Base-by-base conservation (phyloP, 345 rosid species). In the Hibiscus syriacus region DNA sequence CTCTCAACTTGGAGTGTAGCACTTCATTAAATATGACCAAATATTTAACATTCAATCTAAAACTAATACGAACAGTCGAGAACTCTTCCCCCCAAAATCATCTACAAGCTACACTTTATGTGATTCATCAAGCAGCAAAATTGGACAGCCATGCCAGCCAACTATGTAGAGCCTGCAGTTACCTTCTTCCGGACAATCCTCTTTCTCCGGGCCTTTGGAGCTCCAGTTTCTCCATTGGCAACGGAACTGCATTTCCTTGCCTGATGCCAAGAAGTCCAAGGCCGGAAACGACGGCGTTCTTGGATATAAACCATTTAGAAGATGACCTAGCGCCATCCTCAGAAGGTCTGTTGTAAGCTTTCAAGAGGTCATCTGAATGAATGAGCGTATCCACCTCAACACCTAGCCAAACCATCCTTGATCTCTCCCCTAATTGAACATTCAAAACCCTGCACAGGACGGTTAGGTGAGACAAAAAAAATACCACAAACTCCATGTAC, bases 111-210 rank as follows among this genome's bases (percentile, higher is more conserved):
- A 41, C 38, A 0, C 14, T 52, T 74, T 57, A 49, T 14, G 54
- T 30, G 53, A 36, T n/a, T n/a, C 5, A 11, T 39, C 36, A 48
- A 66, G 58, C 45, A 32, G 64, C 80, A 76, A 76, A 76, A 76
- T 63, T 65, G 76, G 64, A 57, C 14, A 20, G 68, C n/a, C n/a
- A 39, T 22, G 39, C 17, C 17, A n/a, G 23, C 12, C 17, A 22
- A 58, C 77, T 76, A 85, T 1, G 76, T 66, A 36, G 74, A 78
- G 49, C 83, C 68, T 54, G 90, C 81, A n/a, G 84, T 55, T 38
- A 76, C 94, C 85, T 93, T 93, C 75, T 83, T 93, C 79, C 92
- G 83, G n/a, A 90, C 88, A 34, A 90, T 76, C 80, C 96, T 88
- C 80, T 92, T 90, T 74, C 96, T 82, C 48, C 90, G 72, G 19